Conservation (phyloP, 306 rosid genomes). For the Delonix regia region DNA sequence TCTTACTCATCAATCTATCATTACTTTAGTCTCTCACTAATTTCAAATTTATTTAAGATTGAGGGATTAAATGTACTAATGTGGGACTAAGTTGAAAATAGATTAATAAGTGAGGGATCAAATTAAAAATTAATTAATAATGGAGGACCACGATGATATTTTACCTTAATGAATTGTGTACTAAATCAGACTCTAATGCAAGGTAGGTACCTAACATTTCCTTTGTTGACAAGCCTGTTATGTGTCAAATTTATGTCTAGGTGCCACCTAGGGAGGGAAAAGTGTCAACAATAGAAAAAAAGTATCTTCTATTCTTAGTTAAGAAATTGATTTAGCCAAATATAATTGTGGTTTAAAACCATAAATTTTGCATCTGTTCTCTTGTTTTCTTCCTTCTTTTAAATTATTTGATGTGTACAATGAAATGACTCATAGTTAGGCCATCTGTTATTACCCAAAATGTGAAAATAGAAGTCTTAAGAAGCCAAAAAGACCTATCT, state of each 20-base stretch:
- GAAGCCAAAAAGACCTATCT: background rate
- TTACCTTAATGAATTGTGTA: background rate
- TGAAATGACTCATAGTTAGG: slow-evolving; percentile 24
- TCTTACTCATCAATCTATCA: no score
- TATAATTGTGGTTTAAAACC: background rate
- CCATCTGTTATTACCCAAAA: background rate
- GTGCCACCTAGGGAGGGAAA: background rate
- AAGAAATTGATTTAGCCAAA: background rate
- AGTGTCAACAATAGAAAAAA: no score
- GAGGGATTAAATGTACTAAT: no score
- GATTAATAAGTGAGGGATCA: no score
- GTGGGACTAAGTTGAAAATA: no score
- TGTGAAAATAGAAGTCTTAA: background rate
- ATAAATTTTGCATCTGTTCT: background rate
- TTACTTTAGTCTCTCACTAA: no score
- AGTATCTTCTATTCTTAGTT: background rate
- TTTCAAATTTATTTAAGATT: no score
- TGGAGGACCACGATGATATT: no score
- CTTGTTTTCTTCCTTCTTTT: background rate
- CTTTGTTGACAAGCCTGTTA: slow-evolving; percentile 15
- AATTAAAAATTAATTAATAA: no score
- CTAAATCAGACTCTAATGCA: slow-evolving; percentile 2
- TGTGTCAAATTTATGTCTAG: slow-evolving; percentile 5
- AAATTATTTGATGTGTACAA: background rate
- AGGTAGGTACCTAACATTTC: no score